These are phyloP conservation scores for Corymbia citriodora DNA, from an alignment of 441 rosid species.

Conservation along the genomic window DNA sequence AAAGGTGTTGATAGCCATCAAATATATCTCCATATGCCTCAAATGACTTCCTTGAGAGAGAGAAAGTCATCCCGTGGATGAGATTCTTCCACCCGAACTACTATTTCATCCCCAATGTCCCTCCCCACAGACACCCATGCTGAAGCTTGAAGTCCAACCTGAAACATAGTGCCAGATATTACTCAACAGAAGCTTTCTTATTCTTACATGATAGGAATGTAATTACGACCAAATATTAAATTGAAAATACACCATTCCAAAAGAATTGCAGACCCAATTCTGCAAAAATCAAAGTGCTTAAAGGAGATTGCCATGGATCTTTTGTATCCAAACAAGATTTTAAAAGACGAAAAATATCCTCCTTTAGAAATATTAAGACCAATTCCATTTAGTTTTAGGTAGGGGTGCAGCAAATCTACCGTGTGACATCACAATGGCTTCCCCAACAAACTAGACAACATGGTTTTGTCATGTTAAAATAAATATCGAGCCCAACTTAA, in stretches of 20 bases:
- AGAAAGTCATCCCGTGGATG: constrained; percentile 76
- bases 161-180: neutral
- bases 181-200: neutral
- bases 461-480: neutral
- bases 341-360: neutral
- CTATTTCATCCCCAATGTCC: constrained; percentile 77
- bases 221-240: neutral
- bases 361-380: neutral
- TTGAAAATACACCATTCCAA: neutral
- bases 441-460: neutral
- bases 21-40: neutral
- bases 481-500: neutral
- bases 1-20: neutral
- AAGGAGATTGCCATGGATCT: neutral
- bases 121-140: constrained; percentile 76
- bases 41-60: constrained; percentile 51
- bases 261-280: neutral
- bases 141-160: constrained; percentile 86
- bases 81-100: constrained; percentile 80
- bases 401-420: neutral
- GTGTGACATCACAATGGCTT: neutral
- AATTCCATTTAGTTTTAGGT: neutral
- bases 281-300: neutral
- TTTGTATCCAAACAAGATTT: neutral
- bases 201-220: neutral